phyloP scores from a whole-genome alignment of 1,284 basidiomycete species.

The Wolfiporia cocos region DNA sequence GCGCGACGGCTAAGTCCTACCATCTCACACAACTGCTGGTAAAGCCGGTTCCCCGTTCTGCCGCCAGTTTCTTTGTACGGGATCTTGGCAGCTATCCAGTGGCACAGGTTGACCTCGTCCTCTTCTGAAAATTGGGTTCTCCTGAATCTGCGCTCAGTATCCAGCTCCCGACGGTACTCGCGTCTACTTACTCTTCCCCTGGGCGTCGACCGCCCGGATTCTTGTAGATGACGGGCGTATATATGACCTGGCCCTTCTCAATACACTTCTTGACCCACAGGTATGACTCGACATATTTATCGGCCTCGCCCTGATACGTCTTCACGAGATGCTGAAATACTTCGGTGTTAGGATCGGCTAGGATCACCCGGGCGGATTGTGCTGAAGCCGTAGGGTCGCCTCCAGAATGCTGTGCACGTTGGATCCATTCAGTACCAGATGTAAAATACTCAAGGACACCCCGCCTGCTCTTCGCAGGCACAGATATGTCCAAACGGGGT shows the following conservation, averaged over 20 bases:
- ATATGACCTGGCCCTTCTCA: constrained; percentile 53
- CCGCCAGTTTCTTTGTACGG: constrained; percentile 76
- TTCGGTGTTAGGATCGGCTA: constrained; percentile 71
- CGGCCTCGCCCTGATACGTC: constrained; percentile 53
- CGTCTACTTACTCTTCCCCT: constrained; percentile 65
- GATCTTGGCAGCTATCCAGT: constrained; percentile 74
- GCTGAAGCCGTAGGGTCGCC: constrained; percentile 63
- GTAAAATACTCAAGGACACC: neutral
- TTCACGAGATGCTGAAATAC: constrained; percentile 66
- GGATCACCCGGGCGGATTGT: constrained; percentile 63
- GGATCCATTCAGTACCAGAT: no score
- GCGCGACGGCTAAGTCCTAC: constrained; percentile 27
- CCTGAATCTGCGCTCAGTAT: constrained; percentile 29
- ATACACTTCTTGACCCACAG: constrained; percentile 78
- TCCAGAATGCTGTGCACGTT: constrained; percentile 58
- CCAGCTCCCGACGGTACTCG: constrained; percentile 3
- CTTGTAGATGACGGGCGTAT: constrained; percentile 71
- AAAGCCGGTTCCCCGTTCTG: constrained; percentile 73
- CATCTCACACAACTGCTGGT: constrained; percentile 54
- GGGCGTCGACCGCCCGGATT: constrained; percentile 74
- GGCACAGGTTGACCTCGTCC: constrained; percentile 65
- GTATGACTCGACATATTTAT: constrained; percentile 72
- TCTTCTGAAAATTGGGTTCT: constrained; percentile 69
- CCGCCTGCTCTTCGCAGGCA: neutral
- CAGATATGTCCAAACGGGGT: neutral